Conservation (phyloP, 208 protist species). For the Wallacemonas sp. region DNA sequence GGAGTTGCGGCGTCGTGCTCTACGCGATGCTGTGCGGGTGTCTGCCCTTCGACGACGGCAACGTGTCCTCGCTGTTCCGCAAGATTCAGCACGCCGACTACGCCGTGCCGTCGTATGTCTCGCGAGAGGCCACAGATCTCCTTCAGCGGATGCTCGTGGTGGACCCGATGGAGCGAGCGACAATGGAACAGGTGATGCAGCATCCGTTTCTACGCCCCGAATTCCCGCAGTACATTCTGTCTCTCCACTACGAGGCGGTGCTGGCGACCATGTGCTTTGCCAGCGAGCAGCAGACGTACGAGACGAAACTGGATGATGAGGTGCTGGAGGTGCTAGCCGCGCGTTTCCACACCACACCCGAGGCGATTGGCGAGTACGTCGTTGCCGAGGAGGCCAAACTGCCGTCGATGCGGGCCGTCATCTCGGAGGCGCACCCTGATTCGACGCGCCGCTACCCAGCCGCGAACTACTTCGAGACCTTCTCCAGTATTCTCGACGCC, state of each 20-base stretch:
- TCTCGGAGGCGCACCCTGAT: conserved; percentile 27
- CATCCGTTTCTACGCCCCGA: conserved; percentile 71
- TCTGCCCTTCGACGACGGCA: conserved; percentile 81
- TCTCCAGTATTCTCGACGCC: conserved; percentile 70
- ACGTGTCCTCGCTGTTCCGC: conserved; percentile 64
- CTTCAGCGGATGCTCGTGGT: conserved; percentile 71
- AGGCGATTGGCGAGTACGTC: conserved; percentile 55
- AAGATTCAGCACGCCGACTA: conserved; percentile 82
- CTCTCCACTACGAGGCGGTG: conserved; percentile 69
- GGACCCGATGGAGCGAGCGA: conserved; percentile 82
- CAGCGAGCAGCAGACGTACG: conserved; percentile 24
- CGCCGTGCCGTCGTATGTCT: conserved; percentile 48
- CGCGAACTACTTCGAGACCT: conserved; percentile 67
- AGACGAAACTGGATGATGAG: conserved; percentile 56
- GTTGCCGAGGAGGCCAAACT: conserved; percentile 51
- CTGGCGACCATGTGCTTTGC: conserved; percentile 65
- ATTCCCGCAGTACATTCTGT: conserved; percentile 68
- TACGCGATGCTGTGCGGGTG: conserved; percentile 83
- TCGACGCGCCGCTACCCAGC: conserved; percentile 55
- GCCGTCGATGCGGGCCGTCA: conserved; percentile 47
- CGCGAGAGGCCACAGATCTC: conserved; percentile 48
- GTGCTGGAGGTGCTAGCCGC: conserved; percentile 58
- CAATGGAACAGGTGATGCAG: conserved; percentile 89
- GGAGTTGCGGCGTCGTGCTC: conserved; percentile 88
- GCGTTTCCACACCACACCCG: conserved; percentile 49